These are phyloP conservation scores for Vanderwaltozyma tropicalis DNA, from an alignment of 805 yeast genomes.

Conservation along the genomic window DNA sequence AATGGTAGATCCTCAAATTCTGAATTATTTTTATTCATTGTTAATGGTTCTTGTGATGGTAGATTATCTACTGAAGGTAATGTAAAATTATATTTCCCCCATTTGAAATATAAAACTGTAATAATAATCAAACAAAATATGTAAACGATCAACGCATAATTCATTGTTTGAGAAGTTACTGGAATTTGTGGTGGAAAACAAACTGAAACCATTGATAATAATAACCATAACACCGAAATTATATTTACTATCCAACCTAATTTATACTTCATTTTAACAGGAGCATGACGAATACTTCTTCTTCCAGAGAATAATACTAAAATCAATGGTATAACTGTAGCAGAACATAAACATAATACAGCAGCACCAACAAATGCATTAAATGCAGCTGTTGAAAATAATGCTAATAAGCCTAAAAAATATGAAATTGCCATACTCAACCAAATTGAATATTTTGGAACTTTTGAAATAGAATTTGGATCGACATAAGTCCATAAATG, in stretches of 20 bases:
- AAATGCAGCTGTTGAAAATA: conserved; percentile 64
- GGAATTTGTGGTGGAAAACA: conserved; percentile 63
- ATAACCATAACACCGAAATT: conserved; percentile 50
- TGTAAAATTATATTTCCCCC: conserved; percentile 54
- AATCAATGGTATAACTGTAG: conserved; percentile 67
- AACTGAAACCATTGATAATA: conserved; percentile 47
- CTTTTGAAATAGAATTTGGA: conserved; percentile 39
- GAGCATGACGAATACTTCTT: conserved; percentile 53
- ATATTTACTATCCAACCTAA: conserved; percentile 57
- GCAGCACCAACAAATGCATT: conserved; percentile 80
- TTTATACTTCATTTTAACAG: conserved; percentile 47
- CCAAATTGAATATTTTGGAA: conserved; percentile 62
- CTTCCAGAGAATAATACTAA: conserved; percentile 52
- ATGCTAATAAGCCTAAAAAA: conserved; percentile 50
- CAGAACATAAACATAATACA: conserved; percentile 61
- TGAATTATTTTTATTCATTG: background rate
- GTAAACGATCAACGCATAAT: conserved; percentile 55
- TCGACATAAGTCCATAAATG: conserved; percentile 59
- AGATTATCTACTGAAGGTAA: conserved; percentile 42
- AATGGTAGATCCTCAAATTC: background rate
- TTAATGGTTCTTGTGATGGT: background rate
- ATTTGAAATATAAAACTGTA: conserved; percentile 41
- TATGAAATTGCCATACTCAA: conserved; percentile 54
- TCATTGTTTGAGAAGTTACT: conserved; percentile 34
- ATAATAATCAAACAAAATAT: conserved; percentile 36